These are phyloP conservation scores for Gaertneriomyces semiglobifer DNA, from an alignment of 192 early-diverging fungal species.

Conservation along the genomic window DNA sequence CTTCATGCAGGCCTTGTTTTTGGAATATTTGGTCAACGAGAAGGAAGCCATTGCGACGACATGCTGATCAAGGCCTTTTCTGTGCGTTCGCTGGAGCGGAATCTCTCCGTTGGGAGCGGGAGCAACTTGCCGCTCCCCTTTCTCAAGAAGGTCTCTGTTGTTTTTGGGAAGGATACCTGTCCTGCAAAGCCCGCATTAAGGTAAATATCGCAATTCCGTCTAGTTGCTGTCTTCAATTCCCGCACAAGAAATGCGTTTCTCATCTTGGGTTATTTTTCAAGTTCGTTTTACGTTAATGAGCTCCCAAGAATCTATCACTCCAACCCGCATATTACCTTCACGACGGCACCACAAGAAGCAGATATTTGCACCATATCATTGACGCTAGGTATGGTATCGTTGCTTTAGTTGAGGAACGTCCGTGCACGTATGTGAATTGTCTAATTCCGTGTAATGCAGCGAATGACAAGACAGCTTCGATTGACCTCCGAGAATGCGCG, in stretches of 20 bases:
- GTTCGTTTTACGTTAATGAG: conserved; percentile 34
- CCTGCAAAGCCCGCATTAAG: conserved; percentile 17
- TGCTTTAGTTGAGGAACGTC: neutral
- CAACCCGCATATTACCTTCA: conserved; percentile 24
- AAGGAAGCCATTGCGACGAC: neutral
- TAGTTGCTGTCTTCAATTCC: neutral
- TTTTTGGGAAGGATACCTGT: conserved; percentile 21
- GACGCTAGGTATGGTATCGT: conserved; percentile 1
- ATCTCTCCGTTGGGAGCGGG: conserved; percentile 21
- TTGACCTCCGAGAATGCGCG: conserved; percentile 17
- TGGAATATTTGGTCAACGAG: too few relatives aligned
- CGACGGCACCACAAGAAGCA: conserved; percentile 19
- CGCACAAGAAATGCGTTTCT: neutral
- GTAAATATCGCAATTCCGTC: neutral
- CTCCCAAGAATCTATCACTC: conserved; percentile 20
- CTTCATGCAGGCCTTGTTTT: too few relatives aligned
- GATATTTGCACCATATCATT: conserved; percentile 16
- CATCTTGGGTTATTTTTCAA: conserved; percentile 2
- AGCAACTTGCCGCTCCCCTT: neutral
- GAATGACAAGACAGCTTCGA: conserved; percentile 8
- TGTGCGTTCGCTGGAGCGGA: conserved; percentile 16
- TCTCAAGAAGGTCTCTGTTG: conserved; percentile 10
- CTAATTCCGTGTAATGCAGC: neutral
- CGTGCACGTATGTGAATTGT: neutral
- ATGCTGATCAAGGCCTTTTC: conserved; percentile 19